Percentiles rank a stretch among this genome's conserved stretches.
These are phyloP conservation scores for Hypsizygus marmoreus DNA, from an alignment of 768 basidiomycete species.

Conservation along the genomic window DNA sequence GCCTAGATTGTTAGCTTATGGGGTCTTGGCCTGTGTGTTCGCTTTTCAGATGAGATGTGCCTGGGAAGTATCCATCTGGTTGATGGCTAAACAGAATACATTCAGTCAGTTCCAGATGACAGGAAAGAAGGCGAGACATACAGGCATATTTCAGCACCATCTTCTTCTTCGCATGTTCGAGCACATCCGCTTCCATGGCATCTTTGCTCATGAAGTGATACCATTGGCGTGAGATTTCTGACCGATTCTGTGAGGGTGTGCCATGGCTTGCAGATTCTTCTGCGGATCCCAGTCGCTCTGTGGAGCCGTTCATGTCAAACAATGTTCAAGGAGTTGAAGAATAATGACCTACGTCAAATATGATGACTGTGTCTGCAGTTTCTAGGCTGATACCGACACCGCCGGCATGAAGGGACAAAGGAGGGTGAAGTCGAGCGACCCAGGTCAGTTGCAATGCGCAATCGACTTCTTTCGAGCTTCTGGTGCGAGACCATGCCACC, in stretches of 20 bases:
- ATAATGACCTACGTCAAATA: slow-evolving; percentile 79
- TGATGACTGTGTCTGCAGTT: slow-evolving; percentile 97
- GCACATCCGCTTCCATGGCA: slow-evolving; percentile 97
- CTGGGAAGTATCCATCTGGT: too few relatives aligned
- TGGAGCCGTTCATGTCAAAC: slow-evolving; percentile 16
- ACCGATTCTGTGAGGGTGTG: slow-evolving; percentile 96
- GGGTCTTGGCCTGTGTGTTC: slow-evolving; percentile 54
- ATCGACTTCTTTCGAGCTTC: slow-evolving; percentile 93
- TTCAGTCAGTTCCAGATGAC: slow-evolving; percentile 10
- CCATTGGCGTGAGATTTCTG: slow-evolving; percentile 96
- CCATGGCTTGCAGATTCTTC: slow-evolving; percentile 47
- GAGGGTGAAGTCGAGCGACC: slow-evolving; percentile 94
- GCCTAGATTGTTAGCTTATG: slow-evolving; percentile 77
- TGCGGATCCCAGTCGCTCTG: too few relatives aligned
- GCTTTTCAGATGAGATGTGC: slow-evolving; percentile 87
- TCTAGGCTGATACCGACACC: slow-evolving; percentile 97
- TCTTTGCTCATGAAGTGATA: slow-evolving; percentile 98
- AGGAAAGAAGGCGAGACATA: slow-evolving; percentile 45
- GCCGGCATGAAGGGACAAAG: slow-evolving; percentile 95
- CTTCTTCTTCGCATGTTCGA: slow-evolving; percentile 97
- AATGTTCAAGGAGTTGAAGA: slow-evolving; percentile 8
- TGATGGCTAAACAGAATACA: slow-evolving; percentile 62
- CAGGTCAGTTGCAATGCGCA: slow-evolving; percentile 92
- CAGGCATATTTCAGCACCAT: slow-evolving; percentile 99
- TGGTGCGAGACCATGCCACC: slow-evolving; percentile 93